Evolutionary conservation across 1,139 yeast genomes (phyloP), one percentile per base, ranked within the genome.

Genomic region (Meyerozyma sp.): DNA sequence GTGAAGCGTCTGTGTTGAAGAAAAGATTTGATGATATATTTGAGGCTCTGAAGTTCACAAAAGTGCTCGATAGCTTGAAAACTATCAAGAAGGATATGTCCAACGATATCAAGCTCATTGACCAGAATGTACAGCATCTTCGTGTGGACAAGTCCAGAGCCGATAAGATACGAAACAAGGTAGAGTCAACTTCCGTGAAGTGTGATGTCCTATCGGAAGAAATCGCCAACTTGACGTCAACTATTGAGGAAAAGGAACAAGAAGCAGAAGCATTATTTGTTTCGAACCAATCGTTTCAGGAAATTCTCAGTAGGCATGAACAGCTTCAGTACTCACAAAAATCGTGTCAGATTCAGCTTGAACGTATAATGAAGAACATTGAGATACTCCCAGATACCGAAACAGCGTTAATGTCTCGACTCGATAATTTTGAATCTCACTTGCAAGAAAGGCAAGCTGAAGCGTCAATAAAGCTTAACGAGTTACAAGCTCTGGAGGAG

Each of bases 1-100:
- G 93, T 52, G 99, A 94, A 62, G 95, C 98, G 1, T 75, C 95
- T 7, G 78, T 78, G 11, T 73, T 94, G 58, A 94, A 94, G 65
- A 91, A 91, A 64, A 77, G 93, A 47, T 94, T 94, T 56, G 98
- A 94, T 62, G 98, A 93, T 59, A 93, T 94, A 6, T 94, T 94
- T 55, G 98, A 94, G 61, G 96, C 98, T 0, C 79, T 90, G 52
- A 90, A 89, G 61, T 94, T 86, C 56, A 90, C 97, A 1, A 91
- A 88, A 58, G 96, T 95, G 1, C 68, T 93, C 40, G 97, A 91
- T 46, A 81, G 78, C 47, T 73, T 94, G 56, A 91, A 90, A 59
- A 61, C 62, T 0, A 78, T 90, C 40, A 79, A 88, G 46, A 91
- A 90, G 56, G 95, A 89, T 42, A 79, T 89, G 78, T 66, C 81